A percentile compares a stretch with the other conserved stretches of the same genome.
Conservation (phyloP, 352 stramenopile species). For the Globisporangium nodosum region DNA sequence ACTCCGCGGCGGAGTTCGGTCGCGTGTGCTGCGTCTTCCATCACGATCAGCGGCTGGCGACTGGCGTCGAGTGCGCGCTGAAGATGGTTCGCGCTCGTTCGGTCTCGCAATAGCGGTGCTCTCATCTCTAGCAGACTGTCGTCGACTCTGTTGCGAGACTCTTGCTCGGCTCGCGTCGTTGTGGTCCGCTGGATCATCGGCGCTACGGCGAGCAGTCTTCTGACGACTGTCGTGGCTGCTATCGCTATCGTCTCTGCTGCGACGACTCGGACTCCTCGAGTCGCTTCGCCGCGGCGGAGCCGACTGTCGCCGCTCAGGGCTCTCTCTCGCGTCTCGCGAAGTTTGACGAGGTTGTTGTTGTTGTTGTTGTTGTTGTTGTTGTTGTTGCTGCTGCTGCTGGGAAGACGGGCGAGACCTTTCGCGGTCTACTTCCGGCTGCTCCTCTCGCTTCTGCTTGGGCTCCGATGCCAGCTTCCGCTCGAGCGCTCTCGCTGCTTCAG, state of each 20-base stretch:
- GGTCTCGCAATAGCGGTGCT: not conserved
- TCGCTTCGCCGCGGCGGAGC: slow-evolving; percentile 8
- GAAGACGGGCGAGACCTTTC: slow-evolving; percentile 9
- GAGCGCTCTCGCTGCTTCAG: slow-evolving; percentile 3
- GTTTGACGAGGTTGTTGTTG: not conserved
- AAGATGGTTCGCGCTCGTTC: not conserved
- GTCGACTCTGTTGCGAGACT: not conserved
- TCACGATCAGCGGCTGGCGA: not conserved
- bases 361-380: too few relatives aligned
- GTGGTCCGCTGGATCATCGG: slow-evolving; percentile 11
- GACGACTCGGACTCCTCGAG: slow-evolving; percentile 10
- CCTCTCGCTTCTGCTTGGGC: slow-evolving; percentile 15
- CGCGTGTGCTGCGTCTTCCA: not conserved
- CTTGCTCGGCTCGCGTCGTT: not conserved
- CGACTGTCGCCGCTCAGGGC: slow-evolving; percentile 8
- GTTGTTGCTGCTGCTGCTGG: slow-evolving; percentile 5
- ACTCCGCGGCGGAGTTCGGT: not conserved
- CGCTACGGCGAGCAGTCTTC: not conserved
- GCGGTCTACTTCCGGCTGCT: slow-evolving; percentile 9
- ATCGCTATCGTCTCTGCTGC: slow-evolving; percentile 18
- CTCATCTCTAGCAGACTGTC: not conserved
- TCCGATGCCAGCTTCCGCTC: not conserved
- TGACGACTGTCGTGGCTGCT: slow-evolving; percentile 19
- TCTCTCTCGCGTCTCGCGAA: slow-evolving; percentile 4
- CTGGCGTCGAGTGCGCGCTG: not conserved